Conservation (phyloP, 495 filamentous ascomycete species). For the Neurospora sp. region DNA sequence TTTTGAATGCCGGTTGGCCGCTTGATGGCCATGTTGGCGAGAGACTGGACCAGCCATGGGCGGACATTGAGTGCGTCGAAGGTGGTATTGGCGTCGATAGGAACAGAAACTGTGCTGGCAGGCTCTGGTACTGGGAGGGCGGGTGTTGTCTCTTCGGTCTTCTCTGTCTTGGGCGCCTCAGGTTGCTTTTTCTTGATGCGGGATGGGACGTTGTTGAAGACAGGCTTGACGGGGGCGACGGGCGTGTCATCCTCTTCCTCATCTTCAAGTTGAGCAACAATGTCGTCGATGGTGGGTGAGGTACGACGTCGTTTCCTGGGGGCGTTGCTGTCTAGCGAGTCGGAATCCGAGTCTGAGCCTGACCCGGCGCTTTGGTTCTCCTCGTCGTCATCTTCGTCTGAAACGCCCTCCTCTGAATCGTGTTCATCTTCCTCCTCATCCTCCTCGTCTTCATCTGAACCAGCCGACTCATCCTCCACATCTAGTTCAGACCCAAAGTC, state of each 20-base stretch:
- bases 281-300: slow-evolving; percentile 14
- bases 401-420: background rate
- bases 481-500: background rate
- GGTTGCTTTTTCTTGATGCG: slow-evolving; percentile 32
- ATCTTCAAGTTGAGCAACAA: background rate
- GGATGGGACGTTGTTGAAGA: slow-evolving; percentile 32
- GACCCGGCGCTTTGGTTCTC: background rate
- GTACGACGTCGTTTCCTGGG: slow-evolving; percentile 41
- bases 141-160: background rate
- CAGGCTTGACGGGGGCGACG: slow-evolving; percentile 12
- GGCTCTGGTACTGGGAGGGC: slow-evolving; percentile 1
- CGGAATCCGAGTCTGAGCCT: slow-evolving; percentile 16
- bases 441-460: background rate
- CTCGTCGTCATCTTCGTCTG: slow-evolving; percentile 1
- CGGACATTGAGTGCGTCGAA: slow-evolving; percentile 68
- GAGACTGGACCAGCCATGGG: slow-evolving; percentile 82
- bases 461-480: background rate
- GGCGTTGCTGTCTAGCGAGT: slow-evolving; percentile 35
- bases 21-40: slow-evolving; percentile 79
- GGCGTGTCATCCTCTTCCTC: slow-evolving; percentile 3
- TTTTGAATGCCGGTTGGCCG: slow-evolving; percentile 86
- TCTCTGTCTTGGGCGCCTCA: slow-evolving; percentile 6
- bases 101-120: slow-evolving; percentile 21
- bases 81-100: slow-evolving; percentile 43
- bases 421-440: background rate